Evolutionary conservation across 2,329 filamentous ascomycete species (phyloP), one percentile per base, ranked within the genome.

Genomic region (Fusarium palustre): DNA sequence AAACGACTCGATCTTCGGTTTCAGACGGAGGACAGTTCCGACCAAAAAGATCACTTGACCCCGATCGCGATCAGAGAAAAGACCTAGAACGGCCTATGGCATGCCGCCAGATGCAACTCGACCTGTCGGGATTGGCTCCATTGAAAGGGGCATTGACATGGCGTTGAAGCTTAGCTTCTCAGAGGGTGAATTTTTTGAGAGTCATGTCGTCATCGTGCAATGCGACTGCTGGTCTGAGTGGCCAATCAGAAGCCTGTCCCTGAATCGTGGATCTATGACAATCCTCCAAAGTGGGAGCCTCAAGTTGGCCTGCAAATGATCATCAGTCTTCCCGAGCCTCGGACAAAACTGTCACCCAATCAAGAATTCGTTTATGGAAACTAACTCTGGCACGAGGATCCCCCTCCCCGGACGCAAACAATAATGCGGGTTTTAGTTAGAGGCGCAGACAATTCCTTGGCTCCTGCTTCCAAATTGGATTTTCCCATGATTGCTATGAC

Each of bases 121-220:
- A 68, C 55, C 55, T 45, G 39, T 56, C 55, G 16, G 53, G 57
- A 64, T 72, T 73, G 62, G 66, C 56, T 66, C 41, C 33, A 34
- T 2, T 7, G 28, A 43, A 58, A 57, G 54, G 63, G 67, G 45
- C 22, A 70, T 49, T 22, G 45, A 28, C 25, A 28, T 59, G 59
- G 53, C 36, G 47, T 63, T 30, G 56, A 48, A 43, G 33, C 33
- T 39, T 50, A 34, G 48, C 34, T 45, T 43, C 47, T 63, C 55
- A 61, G 46, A 50, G 50, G 45, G 50, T 43, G 30, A 61, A 58
- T 67, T 48, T 45, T 2, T 12, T 13, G 41, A 70, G 42, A 74
- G 70, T 74, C 55, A 59, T 74, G 71, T 50, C 58, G 69, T 75
- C 73, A 75, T 75, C 49, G 25, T 52, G 65, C 70, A 54, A 65